Evolutionary conservation across 805 yeast genomes (phyloP), one percentile per base, ranked within the genome.

Genomic region (Starmerella vitae): DNA sequence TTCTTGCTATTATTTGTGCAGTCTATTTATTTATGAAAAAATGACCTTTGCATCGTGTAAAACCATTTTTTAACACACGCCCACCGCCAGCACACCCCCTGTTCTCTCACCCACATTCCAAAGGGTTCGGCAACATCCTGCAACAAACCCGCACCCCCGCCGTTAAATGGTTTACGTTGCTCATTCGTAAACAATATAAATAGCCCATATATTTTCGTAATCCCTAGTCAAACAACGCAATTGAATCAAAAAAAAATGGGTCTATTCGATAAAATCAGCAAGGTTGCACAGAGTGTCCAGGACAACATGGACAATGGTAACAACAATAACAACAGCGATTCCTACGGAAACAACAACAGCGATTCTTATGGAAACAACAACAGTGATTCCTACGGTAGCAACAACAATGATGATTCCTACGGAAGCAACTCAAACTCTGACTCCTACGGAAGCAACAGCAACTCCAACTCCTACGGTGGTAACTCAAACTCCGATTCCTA

Each of bases 371-470:
- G 13, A 13, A 13, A 50, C 38, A 44, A 45, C 30, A 30, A 27
- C 36, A n/a, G 15, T 14, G 38, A 33, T 35, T 53, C 62, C 26
- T 52, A 53, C 34, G 52, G 51, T 40, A 44, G 44, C 14, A 24
- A 29, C 28, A 33, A 38, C 33, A 41, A 44, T 33, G 26, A 33
- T n/a, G 38, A 33, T 35, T 53, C 62, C 26, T 52, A 53, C 34
- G 52, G 51, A 39, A 44, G 44, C 42, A 33, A 33, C 39, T 42
- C 43, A 41, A 24, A 35, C 20, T 18, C 25, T 38, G 39, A 38
- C 34, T 27, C 35, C 21, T 13, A 30, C 32, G 17, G 17, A 4
- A 17, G 18, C 24, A 20, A 22, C 39, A 20, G 26, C 25, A 31
- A 30, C 33, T 38, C 42, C 4, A 18, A 28, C 29, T 24, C 34